Base-by-base conservation (phyloP, 2,329 filamentous ascomycete species). In the Penicillium sp. region DNA sequence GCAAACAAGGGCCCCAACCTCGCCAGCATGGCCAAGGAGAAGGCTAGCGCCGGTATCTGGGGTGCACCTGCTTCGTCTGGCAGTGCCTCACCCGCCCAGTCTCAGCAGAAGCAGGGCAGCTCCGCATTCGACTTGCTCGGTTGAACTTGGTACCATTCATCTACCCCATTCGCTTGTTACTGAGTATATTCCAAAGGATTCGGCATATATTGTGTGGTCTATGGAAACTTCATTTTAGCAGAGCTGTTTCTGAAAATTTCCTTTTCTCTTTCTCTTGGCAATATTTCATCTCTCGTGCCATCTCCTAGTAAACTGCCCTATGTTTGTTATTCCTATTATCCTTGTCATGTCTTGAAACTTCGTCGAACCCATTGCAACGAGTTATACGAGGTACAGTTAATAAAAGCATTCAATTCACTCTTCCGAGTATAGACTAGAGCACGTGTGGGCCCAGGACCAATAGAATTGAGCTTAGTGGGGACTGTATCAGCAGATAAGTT, bases 21-120 rank as follows among this genome's bases (percentile, higher is more conserved):
- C 73, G 91, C 90, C 27, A 91, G 95, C 69, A 82, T 98, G 71
- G 92, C 91, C n/a, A 96, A 96, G 77, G 90, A 96, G 73, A 96
- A 97, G 79, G 93, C 90, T 50, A 90, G 85, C 61, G 90, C 91
- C 13, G 90, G 91, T 6, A 89, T 98, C 56, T 98, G 95, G 90
- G 93, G 92, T 15, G 81, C 88, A 0, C 79, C 86, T 13, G 77
- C 83, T 73, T 72, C 63, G 70, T 78, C 64, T 72, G 77, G 62
- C 70, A 77, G 52, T 75, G 81, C 61, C 64, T 74, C 57, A 66
- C 76, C 42, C 61, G 78, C 47, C 72, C 78, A 63, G 42, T 50
- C 59, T n/a, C 57, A 64, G 43, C 56, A 55, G 47, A 62, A 58
- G 53, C 65, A 67, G 48, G 54, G 56, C 39, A 29, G 70, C 52